Conservation (phyloP, 768 basidiomycete genomes). For the Suillus weaverae region DNA sequence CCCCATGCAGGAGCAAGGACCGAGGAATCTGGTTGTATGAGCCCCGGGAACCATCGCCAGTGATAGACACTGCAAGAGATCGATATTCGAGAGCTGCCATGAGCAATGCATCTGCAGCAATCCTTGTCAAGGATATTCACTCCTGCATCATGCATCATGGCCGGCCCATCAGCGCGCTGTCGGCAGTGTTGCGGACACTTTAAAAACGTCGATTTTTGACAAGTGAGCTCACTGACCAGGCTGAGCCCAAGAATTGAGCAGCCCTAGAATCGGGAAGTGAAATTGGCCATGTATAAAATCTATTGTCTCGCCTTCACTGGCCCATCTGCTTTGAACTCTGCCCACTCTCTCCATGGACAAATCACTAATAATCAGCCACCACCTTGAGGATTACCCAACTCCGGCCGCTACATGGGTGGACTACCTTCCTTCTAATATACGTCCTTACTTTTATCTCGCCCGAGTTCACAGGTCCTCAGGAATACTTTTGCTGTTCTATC, state of each 20-base stretch:
- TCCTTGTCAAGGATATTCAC: neutral
- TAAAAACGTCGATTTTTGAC: neutral
- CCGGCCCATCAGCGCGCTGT: neutral
- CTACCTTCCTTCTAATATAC: neutral
- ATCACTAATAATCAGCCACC: neutral
- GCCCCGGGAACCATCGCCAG: conserved; percentile 10
- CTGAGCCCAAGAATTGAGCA: too few relatives aligned
- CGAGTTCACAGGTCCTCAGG: neutral
- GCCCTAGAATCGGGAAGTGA: too few relatives aligned
- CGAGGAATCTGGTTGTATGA: conserved; percentile 15
- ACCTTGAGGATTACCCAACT: neutral
- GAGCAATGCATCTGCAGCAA: neutral
- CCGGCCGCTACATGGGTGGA: neutral
- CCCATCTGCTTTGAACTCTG: neutral
- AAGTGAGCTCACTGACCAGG: too few relatives aligned
- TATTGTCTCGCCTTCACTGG: too few relatives aligned
- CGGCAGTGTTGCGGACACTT: neutral
- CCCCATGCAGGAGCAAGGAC: neutral
- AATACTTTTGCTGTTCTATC: neutral
- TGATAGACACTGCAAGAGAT: neutral
- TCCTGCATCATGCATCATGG: neutral
- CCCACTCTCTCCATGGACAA: neutral
- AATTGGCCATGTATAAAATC: too few relatives aligned
- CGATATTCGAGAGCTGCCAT: neutral
- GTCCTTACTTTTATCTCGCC: neutral